Evolutionary conservation across 2,329 filamentous ascomycete genomes (phyloP), one percentile per base, ranked within the genome.

Genomic region (Furcasterigmium furcatum): DNA sequence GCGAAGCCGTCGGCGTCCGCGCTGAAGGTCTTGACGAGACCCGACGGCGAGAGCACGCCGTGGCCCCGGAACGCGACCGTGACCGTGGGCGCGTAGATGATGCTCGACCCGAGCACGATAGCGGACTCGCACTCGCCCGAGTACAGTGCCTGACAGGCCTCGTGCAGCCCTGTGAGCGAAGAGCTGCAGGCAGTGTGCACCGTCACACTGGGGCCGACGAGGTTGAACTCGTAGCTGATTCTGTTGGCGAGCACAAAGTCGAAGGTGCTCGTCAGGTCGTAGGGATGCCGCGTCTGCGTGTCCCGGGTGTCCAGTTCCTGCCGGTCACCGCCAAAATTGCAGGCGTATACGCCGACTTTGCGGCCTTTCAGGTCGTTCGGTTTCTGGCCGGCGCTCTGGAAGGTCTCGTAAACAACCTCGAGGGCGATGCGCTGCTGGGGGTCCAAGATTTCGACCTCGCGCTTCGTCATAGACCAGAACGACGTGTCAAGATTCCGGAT

Each of bases 1-100:
- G 60, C 70, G 44, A 76, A 79, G 1, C 75, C 76, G 42, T 72
- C 58, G 1, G 70, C 74, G 6, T 53, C 49, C 8, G 60, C 55
- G 34, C 72, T 68, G 40, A 68, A 73, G 10, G 57, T 60, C 24
- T 58, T 50, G 45, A 55, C 60, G 1, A 45, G 51, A 7, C 57
- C 56, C 13, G 49, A 49, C 2, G 62, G 54, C 1, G 55, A 58
- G 3, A 65, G 53, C 1, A 62, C 49, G 9, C 57, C 55, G 30
- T 57, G 41, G 16, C 56, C 53, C 5, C 53, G 32, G 54, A 61
- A 51, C 21, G 36, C 40, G 12, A 46, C 38, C 13, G 32, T 41
- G 4, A 44, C 5, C 8, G 22, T 22, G 30, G 46, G 46, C 1
- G 53, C 51, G 25, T 45, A 2, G 21, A 69, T 60, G 8, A 70